Evolutionary conservation across 2,329 filamentous ascomycete genomes (phyloP).

Genomic region (Penicillium sp.): DNA sequence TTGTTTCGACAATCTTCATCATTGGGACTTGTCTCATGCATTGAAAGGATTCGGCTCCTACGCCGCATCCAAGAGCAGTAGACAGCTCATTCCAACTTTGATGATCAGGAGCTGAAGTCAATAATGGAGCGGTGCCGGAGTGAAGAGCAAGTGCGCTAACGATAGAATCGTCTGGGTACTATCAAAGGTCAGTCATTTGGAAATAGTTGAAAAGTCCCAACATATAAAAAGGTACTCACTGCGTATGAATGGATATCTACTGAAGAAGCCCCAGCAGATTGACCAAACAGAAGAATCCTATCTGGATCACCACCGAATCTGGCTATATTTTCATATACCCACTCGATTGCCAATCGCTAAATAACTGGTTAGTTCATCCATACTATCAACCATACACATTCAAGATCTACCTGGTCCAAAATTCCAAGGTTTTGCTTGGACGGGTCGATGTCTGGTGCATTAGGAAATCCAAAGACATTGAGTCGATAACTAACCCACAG

Average conservation of each 20-base stretch:
- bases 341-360: slow-evolving; percentile 50
- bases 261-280: slow-evolving; percentile 48
- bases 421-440: slow-evolving; percentile 18
- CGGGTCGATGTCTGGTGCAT: slow-evolving; percentile 13
- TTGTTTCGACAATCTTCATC: slow-evolving; percentile 3
- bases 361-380: not conserved
- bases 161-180: slow-evolving; percentile 9
- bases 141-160: slow-evolving; percentile 10
- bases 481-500: slow-evolving; percentile 16
- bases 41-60: not conserved
- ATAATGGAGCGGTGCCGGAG: slow-evolving; percentile 9
- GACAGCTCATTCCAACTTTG: slow-evolving; percentile 13
- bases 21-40: slow-evolving; percentile 10
- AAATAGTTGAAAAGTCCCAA: not conserved
- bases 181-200: not conserved
- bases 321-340: slow-evolving; percentile 53
- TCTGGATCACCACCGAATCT: slow-evolving; percentile 53
- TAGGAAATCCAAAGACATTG: slow-evolving; percentile 22
- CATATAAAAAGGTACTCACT: not conserved
- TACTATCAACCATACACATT: not conserved
- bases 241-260: slow-evolving; percentile 15
- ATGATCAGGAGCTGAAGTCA: not conserved
- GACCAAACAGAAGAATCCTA: slow-evolving; percentile 51
- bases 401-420: slow-evolving; percentile 17
- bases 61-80: slow-evolving; percentile 5